Evolutionary conservation across 2,329 filamentous ascomycete genomes (phyloP).

Genomic region (Bipolaris bicolor): DNA sequence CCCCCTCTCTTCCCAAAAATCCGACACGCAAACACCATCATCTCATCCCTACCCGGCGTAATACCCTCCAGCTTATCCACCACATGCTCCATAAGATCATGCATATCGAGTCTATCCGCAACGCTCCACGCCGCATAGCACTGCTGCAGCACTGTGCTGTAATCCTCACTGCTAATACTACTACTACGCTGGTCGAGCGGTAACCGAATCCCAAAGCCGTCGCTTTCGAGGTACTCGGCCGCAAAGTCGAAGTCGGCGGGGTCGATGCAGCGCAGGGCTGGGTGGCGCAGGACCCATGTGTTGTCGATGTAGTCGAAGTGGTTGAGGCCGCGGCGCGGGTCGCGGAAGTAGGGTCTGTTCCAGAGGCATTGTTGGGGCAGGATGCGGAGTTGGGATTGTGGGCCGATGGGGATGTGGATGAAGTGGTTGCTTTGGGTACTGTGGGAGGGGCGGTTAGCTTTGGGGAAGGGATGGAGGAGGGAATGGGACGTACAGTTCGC

Average conservation of each 20-base stretch:
- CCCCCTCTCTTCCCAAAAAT: slow-evolving; percentile 18
- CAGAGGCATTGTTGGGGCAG: slow-evolving; percentile 22
- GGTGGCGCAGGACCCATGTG: slow-evolving; percentile 26
- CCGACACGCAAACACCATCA: slow-evolving; percentile 21
- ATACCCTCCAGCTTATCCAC: slow-evolving; percentile 26
- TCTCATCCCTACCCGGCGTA: slow-evolving; percentile 11
- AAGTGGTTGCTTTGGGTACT: slow-evolving; percentile 28
- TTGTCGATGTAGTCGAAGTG: slow-evolving; percentile 20
- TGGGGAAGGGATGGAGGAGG: neutral
- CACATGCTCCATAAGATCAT: slow-evolving; percentile 37
- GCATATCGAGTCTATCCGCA: slow-evolving; percentile 29
- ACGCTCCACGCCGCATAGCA: slow-evolving; percentile 33
- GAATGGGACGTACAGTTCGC: slow-evolving; percentile 22
- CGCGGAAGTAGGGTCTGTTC: slow-evolving; percentile 24
- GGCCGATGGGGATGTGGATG: slow-evolving; percentile 31
- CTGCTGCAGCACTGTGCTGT: slow-evolving; percentile 22
- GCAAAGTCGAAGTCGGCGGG: slow-evolving; percentile 31
- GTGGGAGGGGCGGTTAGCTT: neutral
- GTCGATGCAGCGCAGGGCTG: slow-evolving; percentile 20
- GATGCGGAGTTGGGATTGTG: slow-evolving; percentile 13
- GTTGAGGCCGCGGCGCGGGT: slow-evolving; percentile 11
- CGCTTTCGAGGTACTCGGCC: slow-evolving; percentile 35
- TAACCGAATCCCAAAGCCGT: slow-evolving; percentile 25
- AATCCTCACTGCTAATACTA: slow-evolving; percentile 7
- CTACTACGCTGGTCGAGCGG: slow-evolving; percentile 5